Percentiles rank a stretch among this genome's conserved stretches.
phyloP scores from a whole-genome alignment of 73 alveolate genomes.

The Stentor roeselii region DNA sequence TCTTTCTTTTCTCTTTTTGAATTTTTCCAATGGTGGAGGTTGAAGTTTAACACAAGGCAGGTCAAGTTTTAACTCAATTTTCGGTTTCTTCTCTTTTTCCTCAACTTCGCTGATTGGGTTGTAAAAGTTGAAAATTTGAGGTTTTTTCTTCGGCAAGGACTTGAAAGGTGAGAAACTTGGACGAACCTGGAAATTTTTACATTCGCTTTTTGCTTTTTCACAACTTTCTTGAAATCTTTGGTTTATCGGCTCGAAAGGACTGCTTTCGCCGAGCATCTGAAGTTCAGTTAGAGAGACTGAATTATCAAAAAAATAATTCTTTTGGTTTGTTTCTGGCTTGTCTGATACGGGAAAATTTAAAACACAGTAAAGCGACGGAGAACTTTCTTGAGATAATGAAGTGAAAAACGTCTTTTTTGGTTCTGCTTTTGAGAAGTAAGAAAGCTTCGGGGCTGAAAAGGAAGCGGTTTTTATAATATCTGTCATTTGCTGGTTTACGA shows the following conservation, averaged over 20 bases:
- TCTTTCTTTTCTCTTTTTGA: conserved; percentile 16
- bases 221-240: neutral
- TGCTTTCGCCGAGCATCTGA: neutral
- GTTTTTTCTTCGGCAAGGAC: too few species aligned
- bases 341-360: neutral
- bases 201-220: neutral
- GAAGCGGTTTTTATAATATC: too few species aligned
- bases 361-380: neutral
- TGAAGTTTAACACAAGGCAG: neutral
- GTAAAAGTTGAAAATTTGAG: too few species aligned
- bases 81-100: neutral
- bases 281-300: neutral
- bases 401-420: too few species aligned
- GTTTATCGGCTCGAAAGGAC: neutral
- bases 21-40: neutral
- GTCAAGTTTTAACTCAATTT: neutral
- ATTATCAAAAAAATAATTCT: neutral
- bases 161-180: too few species aligned
- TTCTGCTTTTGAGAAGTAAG: too few species aligned
- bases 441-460: too few species aligned
- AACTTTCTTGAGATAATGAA: neutral
- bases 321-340: neutral
- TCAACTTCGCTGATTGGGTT: neutral
- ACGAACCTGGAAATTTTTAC: neutral
- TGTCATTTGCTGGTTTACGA: too few species aligned